Percentiles rank a stretch among this genome's conserved stretches.
phyloP scores from a whole-genome alignment of 345 rosid genomes.

The Aegle marmelos region DNA sequence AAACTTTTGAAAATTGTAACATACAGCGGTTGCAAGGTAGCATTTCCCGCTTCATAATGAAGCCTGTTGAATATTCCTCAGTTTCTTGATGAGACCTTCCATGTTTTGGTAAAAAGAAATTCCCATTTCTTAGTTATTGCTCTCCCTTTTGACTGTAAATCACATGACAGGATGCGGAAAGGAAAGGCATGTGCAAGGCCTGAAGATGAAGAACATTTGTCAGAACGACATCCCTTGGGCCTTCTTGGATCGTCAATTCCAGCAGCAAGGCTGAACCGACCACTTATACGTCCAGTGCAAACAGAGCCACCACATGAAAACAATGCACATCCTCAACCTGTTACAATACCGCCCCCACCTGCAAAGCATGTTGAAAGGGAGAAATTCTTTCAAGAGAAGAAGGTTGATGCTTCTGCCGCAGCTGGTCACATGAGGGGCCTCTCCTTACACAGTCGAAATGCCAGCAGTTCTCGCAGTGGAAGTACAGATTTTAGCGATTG shows the following conservation, averaged over 20 bases:
- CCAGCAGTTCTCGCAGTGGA: constrained; percentile 81
- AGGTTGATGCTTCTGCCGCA: constrained; percentile 52
- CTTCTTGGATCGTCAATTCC: constrained; percentile 48
- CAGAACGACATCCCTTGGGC: constrained; percentile 38
- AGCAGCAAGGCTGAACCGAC: constrained; percentile 66
- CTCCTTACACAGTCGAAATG: constrained; percentile 74
- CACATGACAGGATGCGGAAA: constrained; percentile 59
- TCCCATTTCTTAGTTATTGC: neutral
- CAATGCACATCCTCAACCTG: constrained; percentile 36
- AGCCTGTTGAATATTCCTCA: neutral
- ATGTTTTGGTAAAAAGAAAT: neutral
- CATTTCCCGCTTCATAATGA: neutral
- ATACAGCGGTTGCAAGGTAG: too few relatives aligned
- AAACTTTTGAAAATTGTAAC: too few relatives aligned
- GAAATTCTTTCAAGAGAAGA: constrained; percentile 85
- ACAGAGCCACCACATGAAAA: constrained; percentile 39
- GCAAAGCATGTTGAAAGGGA: constrained; percentile 89
- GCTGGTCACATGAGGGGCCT: constrained; percentile 71
- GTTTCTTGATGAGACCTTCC: neutral
- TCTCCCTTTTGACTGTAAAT: constrained; percentile 3
- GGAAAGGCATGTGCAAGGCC: constrained; percentile 88
- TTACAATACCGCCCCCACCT: constrained; percentile 92
- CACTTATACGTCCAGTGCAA: constrained; percentile 66
- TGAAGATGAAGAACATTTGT: constrained; percentile 59
- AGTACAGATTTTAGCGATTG: constrained; percentile 72